Evolutionary conservation across 306 rosid species (phyloP).

Genomic region (Vigna nakashimae): DNA sequence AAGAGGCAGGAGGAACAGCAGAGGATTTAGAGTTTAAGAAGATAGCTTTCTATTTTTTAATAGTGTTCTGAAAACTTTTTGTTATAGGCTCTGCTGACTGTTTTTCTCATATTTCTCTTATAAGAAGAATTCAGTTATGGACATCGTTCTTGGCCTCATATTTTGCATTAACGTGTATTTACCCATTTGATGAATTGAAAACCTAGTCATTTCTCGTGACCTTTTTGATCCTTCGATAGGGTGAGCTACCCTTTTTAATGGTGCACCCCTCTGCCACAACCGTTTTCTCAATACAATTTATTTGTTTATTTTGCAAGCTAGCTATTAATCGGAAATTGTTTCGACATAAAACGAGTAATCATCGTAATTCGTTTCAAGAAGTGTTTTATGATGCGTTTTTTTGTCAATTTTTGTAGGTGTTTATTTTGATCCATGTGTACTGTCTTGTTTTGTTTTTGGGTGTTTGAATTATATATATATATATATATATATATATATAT

Average conservation of each 20-base stretch:
- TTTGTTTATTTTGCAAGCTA: background rate
- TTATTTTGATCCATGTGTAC: no score
- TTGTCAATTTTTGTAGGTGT: no score
- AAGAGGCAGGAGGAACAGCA: conserved; percentile 81
- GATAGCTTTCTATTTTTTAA: background rate
- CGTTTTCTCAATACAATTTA: background rate
- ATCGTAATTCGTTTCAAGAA: no score
- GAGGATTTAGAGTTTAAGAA: conserved; percentile 69
- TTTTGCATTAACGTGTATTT: background rate
- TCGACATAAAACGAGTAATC: background rate
- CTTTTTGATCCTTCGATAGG: background rate
- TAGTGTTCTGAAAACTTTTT: conserved; percentile 3
- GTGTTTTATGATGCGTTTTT: no score
- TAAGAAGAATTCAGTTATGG: background rate
- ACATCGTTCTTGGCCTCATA: background rate
- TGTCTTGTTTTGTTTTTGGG: no score
- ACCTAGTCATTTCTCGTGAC: background rate
- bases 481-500: no score
- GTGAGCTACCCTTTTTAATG: background rate
- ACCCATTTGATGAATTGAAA: background rate
- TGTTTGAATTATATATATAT: no score
- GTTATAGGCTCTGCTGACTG: conserved; percentile 1
- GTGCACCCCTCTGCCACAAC: background rate
- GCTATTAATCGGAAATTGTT: background rate
- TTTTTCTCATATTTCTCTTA: conserved; percentile 17